Conservation (phyloP, 2,329 filamentous ascomycete genomes). For the Colletotrichum spaethianum region DNA sequence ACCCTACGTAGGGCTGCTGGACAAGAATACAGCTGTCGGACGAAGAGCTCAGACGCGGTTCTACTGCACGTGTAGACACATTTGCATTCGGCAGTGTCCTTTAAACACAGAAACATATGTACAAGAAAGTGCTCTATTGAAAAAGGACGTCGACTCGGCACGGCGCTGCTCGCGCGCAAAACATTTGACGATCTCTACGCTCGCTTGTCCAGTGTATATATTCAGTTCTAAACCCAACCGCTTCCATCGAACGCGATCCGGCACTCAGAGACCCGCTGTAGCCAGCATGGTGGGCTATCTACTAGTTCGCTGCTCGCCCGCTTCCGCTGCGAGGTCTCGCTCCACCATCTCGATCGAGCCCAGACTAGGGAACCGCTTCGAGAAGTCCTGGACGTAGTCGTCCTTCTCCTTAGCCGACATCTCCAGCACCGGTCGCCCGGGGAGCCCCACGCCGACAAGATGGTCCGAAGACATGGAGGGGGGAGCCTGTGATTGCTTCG, state of each 20-base stretch:
- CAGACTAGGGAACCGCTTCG: conserved; percentile 88
- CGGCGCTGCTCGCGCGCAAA: conserved; percentile 6
- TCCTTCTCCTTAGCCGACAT: conserved; percentile 73
- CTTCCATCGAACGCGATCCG: neutral
- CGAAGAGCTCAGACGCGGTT: neutral
- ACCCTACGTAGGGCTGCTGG: neutral
- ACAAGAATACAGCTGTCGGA: neutral
- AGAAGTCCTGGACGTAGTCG: conserved; percentile 80
- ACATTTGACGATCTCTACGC: conserved; percentile 23
- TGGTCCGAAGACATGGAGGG: conserved; percentile 50
- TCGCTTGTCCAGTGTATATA: conserved; percentile 31
- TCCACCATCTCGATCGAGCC: conserved; percentile 92
- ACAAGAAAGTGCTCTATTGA: conserved; percentile 27
- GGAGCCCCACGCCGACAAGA: conserved; percentile 62
- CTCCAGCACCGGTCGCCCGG: conserved; percentile 64
- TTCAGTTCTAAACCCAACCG: conserved; percentile 20
- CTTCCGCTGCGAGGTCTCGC: conserved; percentile 67
- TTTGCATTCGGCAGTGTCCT: neutral
- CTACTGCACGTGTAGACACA: neutral
- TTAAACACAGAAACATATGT: conserved; percentile 15
- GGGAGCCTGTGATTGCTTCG: conserved; percentile 52
- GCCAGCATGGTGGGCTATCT: conserved; percentile 8
- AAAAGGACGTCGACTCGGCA: neutral
- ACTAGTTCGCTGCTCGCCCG: conserved; percentile 40
- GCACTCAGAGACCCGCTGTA: neutral